These are phyloP conservation scores for Francoa sonchifolia DNA, from an alignment of 441 rosid genomes.

Conservation along the genomic window DNA sequence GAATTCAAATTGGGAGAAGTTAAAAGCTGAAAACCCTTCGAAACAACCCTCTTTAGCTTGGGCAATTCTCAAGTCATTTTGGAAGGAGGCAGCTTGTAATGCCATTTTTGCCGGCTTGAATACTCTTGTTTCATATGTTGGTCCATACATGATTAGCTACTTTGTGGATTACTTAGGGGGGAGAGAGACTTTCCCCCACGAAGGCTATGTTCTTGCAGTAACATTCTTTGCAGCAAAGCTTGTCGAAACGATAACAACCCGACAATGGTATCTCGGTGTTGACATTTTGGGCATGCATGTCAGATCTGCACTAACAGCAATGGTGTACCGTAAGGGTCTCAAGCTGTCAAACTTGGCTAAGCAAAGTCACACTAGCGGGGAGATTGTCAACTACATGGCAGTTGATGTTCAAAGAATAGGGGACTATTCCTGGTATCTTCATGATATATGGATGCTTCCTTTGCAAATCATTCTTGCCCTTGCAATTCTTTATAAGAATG, in stretches of 20 bases:
- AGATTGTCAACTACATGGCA: constrained; percentile 96
- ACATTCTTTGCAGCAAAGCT: constrained; percentile 86
- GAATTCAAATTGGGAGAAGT: constrained; percentile 86
- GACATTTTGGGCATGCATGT: constrained; percentile 99
- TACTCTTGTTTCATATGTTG: constrained; percentile 89
- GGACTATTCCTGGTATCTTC: constrained; percentile 96
- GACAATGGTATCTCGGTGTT: constrained; percentile 99
- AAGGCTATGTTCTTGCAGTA: constrained; percentile 93
- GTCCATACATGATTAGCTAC: constrained; percentile 93
- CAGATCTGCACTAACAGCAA: constrained; percentile 91
- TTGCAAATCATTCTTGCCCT: constrained; percentile 93
- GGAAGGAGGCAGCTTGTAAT: constrained; percentile 96
- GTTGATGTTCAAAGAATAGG: constrained; percentile 97
- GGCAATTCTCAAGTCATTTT: constrained; percentile 76
- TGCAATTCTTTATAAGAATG: constrained; percentile 80
- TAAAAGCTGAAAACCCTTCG: constrained; percentile 54
- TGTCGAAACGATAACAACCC: constrained; percentile 75
- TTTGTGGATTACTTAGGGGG: constrained; percentile 95
- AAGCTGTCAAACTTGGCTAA: constrained; percentile 77
- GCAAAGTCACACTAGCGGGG: constrained; percentile 91
- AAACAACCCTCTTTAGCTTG: constrained; percentile 77
- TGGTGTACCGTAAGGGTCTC: constrained; percentile 87
- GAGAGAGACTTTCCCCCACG: constrained; percentile 66
- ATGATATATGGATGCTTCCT: constrained; percentile 99
- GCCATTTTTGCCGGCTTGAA: constrained; percentile 86